These are phyloP conservation scores for Hyparrhenia diplandra DNA, from an alignment of 176 grass and related monocot species.

Conservation along the genomic window DNA sequence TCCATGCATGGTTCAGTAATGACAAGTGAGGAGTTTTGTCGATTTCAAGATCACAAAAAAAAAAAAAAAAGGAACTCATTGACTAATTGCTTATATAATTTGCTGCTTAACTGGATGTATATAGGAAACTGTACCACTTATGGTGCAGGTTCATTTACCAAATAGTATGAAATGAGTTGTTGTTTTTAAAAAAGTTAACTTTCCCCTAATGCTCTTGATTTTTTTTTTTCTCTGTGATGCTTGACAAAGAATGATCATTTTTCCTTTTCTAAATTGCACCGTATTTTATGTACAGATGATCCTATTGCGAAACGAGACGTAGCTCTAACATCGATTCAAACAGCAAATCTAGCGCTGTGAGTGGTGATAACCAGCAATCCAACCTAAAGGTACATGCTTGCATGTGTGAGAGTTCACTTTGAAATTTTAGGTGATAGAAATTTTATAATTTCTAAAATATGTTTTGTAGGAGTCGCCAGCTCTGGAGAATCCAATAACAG, in stretches of 20 bases:
- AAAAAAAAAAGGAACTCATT: slow-evolving; percentile 12
- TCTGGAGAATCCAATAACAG: slow-evolving; percentile 39
- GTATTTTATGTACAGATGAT: slow-evolving; percentile 61
- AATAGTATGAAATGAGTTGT: neutral
- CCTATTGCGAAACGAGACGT: slow-evolving; percentile 72
- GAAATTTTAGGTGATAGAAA: neutral
- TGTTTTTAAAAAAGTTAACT: too few species aligned
- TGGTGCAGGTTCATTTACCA: neutral
- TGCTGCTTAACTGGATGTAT: neutral
- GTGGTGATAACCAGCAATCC: slow-evolving; percentile 34
- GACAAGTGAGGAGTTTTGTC: neutral
- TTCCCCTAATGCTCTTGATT: neutral
- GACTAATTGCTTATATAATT: neutral
- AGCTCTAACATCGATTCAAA: slow-evolving; percentile 44
- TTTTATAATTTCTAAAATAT: slow-evolving; percentile 12
- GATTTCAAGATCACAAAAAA: neutral
- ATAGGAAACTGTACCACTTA: neutral
- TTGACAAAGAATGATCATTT: neutral
- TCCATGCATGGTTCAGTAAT: neutral
- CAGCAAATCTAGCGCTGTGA: slow-evolving; percentile 28
- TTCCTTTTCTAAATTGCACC: slow-evolving; percentile 8
- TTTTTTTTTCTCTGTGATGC: neutral
- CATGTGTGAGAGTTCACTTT: neutral
- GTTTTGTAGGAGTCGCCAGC: slow-evolving; percentile 22
- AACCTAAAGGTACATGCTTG: slow-evolving; percentile 49